These are phyloP conservation scores for Glycine soja DNA, from an alignment of 306 rosid genomes.

Conservation along the genomic window DNA sequence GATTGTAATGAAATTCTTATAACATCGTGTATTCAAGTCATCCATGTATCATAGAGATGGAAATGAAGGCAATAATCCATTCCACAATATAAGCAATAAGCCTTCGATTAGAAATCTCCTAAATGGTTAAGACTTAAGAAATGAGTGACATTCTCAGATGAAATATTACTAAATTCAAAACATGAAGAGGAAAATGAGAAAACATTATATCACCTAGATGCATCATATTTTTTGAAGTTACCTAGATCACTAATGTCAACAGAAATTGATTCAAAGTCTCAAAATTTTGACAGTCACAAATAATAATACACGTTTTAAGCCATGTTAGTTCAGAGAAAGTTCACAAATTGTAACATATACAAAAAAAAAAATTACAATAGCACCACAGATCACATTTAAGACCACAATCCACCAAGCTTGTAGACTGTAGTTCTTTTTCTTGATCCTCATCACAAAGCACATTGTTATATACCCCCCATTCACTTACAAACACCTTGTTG, in stretches of 20 bases:
- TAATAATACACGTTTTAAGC: not conserved
- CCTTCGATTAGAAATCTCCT: conserved; percentile 13
- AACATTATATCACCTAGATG: not conserved
- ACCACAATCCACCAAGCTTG: conserved; percentile 18
- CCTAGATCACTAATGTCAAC: conserved; percentile 8
- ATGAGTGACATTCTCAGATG: not conserved
- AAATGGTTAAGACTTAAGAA: not conserved
- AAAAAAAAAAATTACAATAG: not conserved
- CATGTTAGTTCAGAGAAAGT: not conserved
- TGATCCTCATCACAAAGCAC: conserved; percentile 32
- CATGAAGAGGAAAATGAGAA: conserved; percentile 11
- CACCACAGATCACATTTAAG: conserved; percentile 9
- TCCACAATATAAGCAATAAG: conserved; percentile 31
- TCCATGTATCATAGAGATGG: conserved; percentile 1
- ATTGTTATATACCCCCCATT: not conserved
- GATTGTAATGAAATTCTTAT: not conserved
- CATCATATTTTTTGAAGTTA: conserved; percentile 21
- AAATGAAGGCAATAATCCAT: conserved; percentile 26
- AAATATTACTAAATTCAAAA: conserved; percentile 6
- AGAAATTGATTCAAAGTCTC: not conserved
- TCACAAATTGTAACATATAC: conserved; percentile 12
- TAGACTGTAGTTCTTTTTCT: conserved; percentile 8
- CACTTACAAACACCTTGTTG: conserved; percentile 11
- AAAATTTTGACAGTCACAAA: conserved; percentile 1
- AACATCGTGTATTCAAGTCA: conserved; percentile 15